phyloP scores from a whole-genome alignment of 2,329 filamentous ascomycete genomes.

The Talaromyces sp. region DNA sequence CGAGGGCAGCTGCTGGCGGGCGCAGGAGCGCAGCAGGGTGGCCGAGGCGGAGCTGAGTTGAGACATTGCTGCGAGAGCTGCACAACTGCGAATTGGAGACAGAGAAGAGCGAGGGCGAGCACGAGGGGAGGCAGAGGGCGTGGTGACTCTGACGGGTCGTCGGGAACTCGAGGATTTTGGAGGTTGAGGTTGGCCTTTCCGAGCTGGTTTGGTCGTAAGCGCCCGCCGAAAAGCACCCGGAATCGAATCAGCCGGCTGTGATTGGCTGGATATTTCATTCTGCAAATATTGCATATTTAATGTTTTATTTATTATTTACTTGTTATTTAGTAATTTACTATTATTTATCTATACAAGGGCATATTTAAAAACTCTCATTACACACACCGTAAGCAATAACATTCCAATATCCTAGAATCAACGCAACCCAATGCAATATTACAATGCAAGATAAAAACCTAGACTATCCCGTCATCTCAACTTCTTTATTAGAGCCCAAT shows the following conservation, averaged over 20 bases:
- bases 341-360: no score
- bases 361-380: no score
- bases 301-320: neutral
- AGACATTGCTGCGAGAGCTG: conserved; percentile 31
- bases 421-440: neutral
- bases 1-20: conserved; percentile 43
- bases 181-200: conserved; percentile 26
- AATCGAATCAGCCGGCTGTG: conserved; percentile 39
- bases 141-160: conserved; percentile 1
- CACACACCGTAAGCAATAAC: no score
- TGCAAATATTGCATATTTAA: neutral
- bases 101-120: conserved; percentile 12
- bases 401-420: neutral
- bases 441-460: neutral
- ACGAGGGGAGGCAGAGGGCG: neutral
- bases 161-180: conserved; percentile 30
- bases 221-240: conserved; percentile 31
- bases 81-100: neutral
- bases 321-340: neutral
- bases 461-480: conserved; percentile 49
- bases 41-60: conserved; percentile 57
- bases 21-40: conserved; percentile 60
- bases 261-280: conserved; percentile 29
- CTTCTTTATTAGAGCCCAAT: conserved; percentile 46
- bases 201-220: conserved; percentile 25